phyloP scores from a whole-genome alignment of 306 rosid species.

The Quercus suber region DNA sequence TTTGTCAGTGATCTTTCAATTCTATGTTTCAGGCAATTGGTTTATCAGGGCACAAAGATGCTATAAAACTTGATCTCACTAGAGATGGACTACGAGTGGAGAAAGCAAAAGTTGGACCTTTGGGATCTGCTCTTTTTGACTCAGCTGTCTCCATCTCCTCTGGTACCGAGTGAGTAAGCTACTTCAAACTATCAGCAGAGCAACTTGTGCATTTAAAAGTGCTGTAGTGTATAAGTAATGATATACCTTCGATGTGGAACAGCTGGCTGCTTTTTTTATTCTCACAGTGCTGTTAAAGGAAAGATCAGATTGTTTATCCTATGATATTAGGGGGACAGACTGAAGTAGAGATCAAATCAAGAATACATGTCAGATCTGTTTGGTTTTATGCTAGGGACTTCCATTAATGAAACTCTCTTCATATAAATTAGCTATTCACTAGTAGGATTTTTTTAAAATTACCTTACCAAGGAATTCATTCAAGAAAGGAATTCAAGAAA shows the following conservation, averaged over 20 bases:
- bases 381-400: no score
- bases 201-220: not conserved
- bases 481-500: no score
- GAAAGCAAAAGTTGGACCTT: slow-evolving; percentile 96
- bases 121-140: slow-evolving; percentile 83
- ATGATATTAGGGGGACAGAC: no score
- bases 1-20: slow-evolving; percentile 22
- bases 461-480: no score
- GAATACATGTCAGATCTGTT: no score
- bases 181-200: slow-evolving; percentile 26
- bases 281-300: no score
- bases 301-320: no score
- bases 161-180: slow-evolving; percentile 63
- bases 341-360: no score
- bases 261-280: not conserved
- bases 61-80: slow-evolving; percentile 76
- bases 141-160: slow-evolving; percentile 88
- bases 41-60: slow-evolving; percentile 55
- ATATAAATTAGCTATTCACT: no score
- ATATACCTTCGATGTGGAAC: not conserved
- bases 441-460: no score
- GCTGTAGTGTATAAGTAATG: not conserved
- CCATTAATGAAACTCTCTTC: no score
- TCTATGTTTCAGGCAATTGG: slow-evolving; percentile 65
- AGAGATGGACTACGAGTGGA: slow-evolving; percentile 49